Percentiles rank a stretch among this genome's conserved stretches.
Evolutionary conservation across 75 land plant species (phyloP).

Genomic region (Pinus tabuliformis): DNA sequence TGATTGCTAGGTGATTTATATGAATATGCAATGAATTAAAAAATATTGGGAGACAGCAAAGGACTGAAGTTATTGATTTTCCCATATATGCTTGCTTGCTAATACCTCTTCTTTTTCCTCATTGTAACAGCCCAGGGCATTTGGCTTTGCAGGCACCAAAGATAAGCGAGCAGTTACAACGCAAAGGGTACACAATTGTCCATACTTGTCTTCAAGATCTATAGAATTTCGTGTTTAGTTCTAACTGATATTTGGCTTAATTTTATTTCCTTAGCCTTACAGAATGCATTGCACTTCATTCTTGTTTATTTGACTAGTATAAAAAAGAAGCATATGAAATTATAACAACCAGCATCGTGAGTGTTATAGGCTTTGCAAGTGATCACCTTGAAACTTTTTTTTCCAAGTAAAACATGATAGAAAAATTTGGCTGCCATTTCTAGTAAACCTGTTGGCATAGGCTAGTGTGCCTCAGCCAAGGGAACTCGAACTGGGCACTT

Average conservation of each 20-base stretch:
- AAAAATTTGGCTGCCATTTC: too few species aligned
- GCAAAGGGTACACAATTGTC: constrained; percentile 59
- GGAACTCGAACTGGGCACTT: too few species aligned
- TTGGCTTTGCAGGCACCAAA: constrained; percentile 99
- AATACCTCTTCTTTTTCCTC: neutral
- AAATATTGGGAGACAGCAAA: neutral
- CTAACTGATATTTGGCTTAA: neutral
- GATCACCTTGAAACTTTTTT: too few species aligned
- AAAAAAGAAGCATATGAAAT: neutral
- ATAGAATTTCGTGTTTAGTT: neutral
- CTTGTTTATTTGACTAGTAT: neutral
- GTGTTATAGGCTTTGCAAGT: too few species aligned
- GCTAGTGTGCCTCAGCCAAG: too few species aligned
- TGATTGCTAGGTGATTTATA: neutral
- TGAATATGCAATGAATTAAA: neutral
- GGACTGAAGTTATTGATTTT: neutral
- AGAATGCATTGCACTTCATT: neutral
- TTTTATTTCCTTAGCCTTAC: neutral
- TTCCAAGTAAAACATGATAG: too few species aligned
- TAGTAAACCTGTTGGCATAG: too few species aligned
- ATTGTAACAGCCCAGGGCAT: constrained; percentile 69
- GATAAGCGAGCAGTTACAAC: constrained; percentile 94
- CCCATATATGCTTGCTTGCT: neutral
- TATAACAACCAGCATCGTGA: neutral
- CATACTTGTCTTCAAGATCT: neutral